These are phyloP conservation scores for Ambrosia trifida DNA, from an alignment of 129 eudicot genomes.

Conservation along the genomic window DNA sequence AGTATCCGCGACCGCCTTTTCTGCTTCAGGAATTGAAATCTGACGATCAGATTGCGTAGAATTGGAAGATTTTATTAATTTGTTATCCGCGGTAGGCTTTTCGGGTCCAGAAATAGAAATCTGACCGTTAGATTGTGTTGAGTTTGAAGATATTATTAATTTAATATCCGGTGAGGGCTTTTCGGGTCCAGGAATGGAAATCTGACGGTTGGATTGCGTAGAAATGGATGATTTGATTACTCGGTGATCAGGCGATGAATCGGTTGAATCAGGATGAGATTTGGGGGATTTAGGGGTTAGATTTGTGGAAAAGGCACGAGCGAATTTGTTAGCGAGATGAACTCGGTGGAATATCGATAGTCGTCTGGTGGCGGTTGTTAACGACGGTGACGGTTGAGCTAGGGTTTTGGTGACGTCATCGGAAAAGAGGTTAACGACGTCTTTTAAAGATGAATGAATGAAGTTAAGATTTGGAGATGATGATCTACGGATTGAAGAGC, in stretches of 20 bases:
- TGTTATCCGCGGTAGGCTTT: no score
- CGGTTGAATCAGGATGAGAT: conserved; percentile 21
- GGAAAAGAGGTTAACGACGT: conserved; percentile 50
- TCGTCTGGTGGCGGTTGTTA: conserved; percentile 18
- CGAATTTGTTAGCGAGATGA: conserved; percentile 50
- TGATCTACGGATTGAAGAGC: conserved; percentile 24
- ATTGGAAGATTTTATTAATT: no score
- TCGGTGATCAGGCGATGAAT: not conserved
- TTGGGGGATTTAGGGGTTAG: conserved; percentile 11
- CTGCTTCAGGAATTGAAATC: conserved; percentile 56
- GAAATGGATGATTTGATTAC: no score
- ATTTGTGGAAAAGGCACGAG: conserved; percentile 50
- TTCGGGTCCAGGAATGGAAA: conserved; percentile 59
- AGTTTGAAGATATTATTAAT: no score
- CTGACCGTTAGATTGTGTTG: no score
- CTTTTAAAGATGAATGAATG: conserved; percentile 71
- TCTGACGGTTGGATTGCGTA: conserved; percentile 5
- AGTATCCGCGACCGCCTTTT: not conserved
- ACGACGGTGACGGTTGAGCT: conserved; percentile 27
- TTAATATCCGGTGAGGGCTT: not conserved
- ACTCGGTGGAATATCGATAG: conserved; percentile 74
- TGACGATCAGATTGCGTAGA: not conserved
- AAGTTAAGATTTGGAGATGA: conserved; percentile 40
- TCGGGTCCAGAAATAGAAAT: no score
- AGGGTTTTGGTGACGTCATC: conserved; percentile 32